Percentiles rank a stretch among this genome's conserved stretches.
These are phyloP conservation scores for Quercus tomentella DNA, from an alignment of 331 rosid species.

Conservation along the genomic window DNA sequence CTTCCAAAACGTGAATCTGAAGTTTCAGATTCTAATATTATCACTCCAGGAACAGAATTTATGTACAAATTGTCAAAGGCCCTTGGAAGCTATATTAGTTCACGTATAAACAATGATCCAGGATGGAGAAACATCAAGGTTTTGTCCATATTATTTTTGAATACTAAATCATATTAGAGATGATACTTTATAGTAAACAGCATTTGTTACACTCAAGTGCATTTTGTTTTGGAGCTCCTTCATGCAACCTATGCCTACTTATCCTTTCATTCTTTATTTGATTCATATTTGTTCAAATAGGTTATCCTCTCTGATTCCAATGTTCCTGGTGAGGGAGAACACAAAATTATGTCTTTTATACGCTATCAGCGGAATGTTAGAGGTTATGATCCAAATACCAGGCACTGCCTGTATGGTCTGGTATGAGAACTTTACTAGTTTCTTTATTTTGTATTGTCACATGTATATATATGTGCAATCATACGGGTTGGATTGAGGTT, in stretches of 20 bases:
- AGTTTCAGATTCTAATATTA: conserved; percentile 37
- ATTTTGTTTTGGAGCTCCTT: too few species aligned
- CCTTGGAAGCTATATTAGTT: conserved; percentile 22
- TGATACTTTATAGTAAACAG: too few species aligned
- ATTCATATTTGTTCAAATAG: not conserved
- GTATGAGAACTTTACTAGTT: conserved; percentile 18
- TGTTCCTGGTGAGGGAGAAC: conserved; percentile 78
- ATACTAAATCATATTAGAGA: too few species aligned
- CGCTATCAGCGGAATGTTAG: conserved; percentile 36
- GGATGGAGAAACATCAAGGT: conserved; percentile 50
- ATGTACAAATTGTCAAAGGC: conserved; percentile 50
- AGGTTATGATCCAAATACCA: conserved; percentile 40
- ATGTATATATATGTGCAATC: too few species aligned
- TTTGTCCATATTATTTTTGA: too few species aligned
- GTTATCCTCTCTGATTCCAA: conserved; percentile 53
- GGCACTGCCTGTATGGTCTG: conserved; percentile 56
- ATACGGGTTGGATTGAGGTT: too few species aligned
- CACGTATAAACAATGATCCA: conserved; percentile 12
- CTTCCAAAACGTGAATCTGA: conserved; percentile 34
- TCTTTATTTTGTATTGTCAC: not conserved
- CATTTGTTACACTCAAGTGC: too few species aligned
- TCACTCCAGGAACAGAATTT: conserved; percentile 63
- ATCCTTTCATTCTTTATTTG: not conserved
- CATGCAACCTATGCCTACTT: too few species aligned
- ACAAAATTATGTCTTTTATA: conserved; percentile 46